A percentile compares a stretch with the other conserved stretches of the same genome.
phyloP scores from a whole-genome alignment of 192 early-diverging fungal genomes.

The Backusella parvicylindrica region DNA sequence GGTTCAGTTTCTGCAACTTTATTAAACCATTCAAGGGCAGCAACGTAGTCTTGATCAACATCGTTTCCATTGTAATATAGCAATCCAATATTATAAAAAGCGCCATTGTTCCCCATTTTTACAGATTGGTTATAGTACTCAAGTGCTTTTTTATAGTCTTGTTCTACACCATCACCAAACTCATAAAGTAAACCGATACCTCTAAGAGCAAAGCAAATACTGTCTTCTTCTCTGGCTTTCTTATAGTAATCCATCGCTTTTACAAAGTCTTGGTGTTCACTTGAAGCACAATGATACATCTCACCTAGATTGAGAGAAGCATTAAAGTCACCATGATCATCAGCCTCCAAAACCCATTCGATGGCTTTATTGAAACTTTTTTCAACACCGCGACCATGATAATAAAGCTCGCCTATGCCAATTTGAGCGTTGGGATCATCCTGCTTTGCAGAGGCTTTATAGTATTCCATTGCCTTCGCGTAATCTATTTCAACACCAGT shows the following conservation, averaged over 20 bases:
- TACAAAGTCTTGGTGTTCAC: neutral
- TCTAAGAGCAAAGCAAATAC: neutral
- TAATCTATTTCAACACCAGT: neutral
- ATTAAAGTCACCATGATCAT: neutral
- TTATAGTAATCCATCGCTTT: neutral
- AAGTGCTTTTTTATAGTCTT: neutral
- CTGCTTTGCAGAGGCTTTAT: neutral
- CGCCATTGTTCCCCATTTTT: neutral
- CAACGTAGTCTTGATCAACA: neutral
- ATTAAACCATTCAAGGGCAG: neutral
- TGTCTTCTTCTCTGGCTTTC: neutral
- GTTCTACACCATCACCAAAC: neutral
- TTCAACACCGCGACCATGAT: neutral
- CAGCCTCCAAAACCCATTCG: neutral
- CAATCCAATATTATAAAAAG: neutral
- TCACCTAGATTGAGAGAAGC: neutral
- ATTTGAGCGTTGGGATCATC: neutral
- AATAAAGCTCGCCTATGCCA: neutral
- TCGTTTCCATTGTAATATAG: neutral
- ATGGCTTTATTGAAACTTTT: neutral
- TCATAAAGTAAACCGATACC: neutral
- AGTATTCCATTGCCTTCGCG: neutral
- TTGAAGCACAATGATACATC: neutral
- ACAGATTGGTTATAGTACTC: neutral
- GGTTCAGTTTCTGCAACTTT: neutral